A percentile compares a stretch with the other conserved stretches of the same genome.
Evolutionary conservation across 208 protist species (phyloP).

Genomic region (Wallacemonas sp.): DNA sequence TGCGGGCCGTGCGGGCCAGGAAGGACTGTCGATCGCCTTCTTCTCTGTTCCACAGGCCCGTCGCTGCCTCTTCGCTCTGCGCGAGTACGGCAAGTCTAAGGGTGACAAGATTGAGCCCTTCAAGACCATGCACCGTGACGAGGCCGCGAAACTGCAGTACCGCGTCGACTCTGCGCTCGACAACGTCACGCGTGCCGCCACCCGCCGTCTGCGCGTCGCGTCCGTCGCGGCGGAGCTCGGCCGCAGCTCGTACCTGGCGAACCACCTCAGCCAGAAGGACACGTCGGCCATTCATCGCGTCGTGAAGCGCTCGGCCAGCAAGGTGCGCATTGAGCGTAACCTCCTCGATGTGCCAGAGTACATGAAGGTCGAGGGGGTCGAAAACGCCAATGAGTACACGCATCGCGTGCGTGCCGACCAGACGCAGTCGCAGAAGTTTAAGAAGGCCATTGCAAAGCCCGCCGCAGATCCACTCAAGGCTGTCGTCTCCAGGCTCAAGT

Average conservation of each 20-base stretch:
- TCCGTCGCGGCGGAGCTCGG: constrained; percentile 84
- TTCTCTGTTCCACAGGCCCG: constrained; percentile 73
- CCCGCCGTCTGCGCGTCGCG: constrained; percentile 76
- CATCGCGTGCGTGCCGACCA: constrained; percentile 68
- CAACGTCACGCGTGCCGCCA: constrained; percentile 72
- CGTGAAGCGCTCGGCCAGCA: constrained; percentile 68
- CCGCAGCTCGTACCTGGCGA: constrained; percentile 88
- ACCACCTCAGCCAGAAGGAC: constrained; percentile 90
- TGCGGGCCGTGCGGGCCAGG: constrained; percentile 85
- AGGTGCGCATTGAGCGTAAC: constrained; percentile 82
- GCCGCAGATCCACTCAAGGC: constrained; percentile 58
- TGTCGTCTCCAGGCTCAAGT: constrained; percentile 52
- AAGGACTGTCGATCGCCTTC: constrained; percentile 90
- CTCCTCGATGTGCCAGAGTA: constrained; percentile 89
- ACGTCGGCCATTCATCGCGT: constrained; percentile 82
- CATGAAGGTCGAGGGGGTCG: constrained; percentile 72
- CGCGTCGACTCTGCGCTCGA: constrained; percentile 79
- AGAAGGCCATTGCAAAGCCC: constrained; percentile 28
- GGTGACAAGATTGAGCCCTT: constrained; percentile 59
- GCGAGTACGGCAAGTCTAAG: constrained; percentile 49
- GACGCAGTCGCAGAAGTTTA: constrained; percentile 35
- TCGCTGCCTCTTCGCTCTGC: constrained; percentile 49
- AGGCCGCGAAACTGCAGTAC: constrained; percentile 84
- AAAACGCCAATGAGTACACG: constrained; percentile 66
- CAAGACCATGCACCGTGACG: constrained; percentile 69